Base-by-base conservation (phyloP, 805 yeast species). In the Wilhelminamyces savonicus region DNA sequence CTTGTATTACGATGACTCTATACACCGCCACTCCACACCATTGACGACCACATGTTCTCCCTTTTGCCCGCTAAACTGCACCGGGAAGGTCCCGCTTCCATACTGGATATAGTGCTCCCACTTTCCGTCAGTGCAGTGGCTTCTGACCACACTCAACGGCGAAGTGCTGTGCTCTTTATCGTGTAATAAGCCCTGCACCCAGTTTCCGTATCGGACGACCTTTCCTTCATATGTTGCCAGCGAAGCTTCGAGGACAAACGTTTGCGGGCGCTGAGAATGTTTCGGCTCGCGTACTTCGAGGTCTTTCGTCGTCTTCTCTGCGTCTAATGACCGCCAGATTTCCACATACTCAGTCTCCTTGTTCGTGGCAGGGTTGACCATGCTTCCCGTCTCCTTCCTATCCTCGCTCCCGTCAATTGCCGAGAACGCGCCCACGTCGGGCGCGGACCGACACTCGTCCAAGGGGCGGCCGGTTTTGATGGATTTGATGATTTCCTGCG, bases 291-390 rank as follows among this genome's bases (percentile, higher is more conserved):
- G 40, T 5, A 50, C 57, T 24, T 55, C 57, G 1, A 24, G 20
- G 3, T 24, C 26, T 3, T 66, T 61, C 1, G 59, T 34, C 20
- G 58, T 43, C 8, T 40, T 31, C n/a, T 41, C 30, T 2, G 72
- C 64, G 40, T 70, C 68, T 19, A 74, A 40, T 13, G 70, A 59
- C 40, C 70, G 48, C 82, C 82, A 76, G 16, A 70, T 57, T 47
- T 76, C 82, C 21, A 69, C 52, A 36, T 73, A 76, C 8, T 56
- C 56, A 31, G 65, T 68, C 4, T 50, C 40, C n/a, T 42, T 39
- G 0, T 68, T 67, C 1, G 72, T 58, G 2, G 37, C 62, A 2
- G 70, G 66, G 39, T 73, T 69, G 3, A 38, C 34, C 79, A 75
- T 72, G 4, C 37, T 39, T 0, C 78, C 78, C 0, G 64, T 62